Conservation (phyloP, 257 asterid genomes). For the Cynanchum wilfordii region DNA sequence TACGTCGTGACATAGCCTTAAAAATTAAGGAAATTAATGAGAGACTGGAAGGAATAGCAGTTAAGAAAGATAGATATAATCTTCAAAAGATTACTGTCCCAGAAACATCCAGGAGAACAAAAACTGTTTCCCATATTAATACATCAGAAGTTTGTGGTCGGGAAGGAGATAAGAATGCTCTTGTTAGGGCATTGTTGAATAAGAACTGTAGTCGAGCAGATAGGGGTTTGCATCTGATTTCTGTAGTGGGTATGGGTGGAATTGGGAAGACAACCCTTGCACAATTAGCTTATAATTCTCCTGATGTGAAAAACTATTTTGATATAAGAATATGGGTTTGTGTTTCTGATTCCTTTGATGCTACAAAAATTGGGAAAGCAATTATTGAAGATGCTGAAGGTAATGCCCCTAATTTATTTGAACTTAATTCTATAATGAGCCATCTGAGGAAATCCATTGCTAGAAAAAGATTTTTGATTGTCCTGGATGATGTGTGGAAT, state of each 20-base stretch:
- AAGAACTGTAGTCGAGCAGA: background rate
- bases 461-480: conserved; percentile 24
- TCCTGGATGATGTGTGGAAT: conserved; percentile 34
- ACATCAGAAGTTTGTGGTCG: conserved; percentile 24
- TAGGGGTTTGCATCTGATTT: conserved; percentile 12
- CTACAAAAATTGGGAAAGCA: conserved; percentile 30
- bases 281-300: conserved; percentile 24
- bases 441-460: conserved; percentile 5
- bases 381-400: conserved; percentile 23
- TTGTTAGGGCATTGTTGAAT: conserved; percentile 23
- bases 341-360: conserved; percentile 39
- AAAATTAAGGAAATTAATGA: conserved; percentile 38
- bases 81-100: conserved; percentile 10
- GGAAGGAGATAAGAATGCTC: conserved; percentile 15
- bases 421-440: conserved; percentile 18
- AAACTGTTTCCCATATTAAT: conserved; percentile 21
- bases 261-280: conserved; percentile 45
- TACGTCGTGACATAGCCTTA: conserved; percentile 52
- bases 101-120: conserved; percentile 7
- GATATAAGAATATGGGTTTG: conserved; percentile 28
- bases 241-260: conserved; percentile 44
- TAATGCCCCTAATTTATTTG: conserved; percentile 9
- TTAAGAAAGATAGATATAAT: conserved; percentile 46
- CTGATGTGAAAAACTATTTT: conserved; percentile 16
- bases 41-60: conserved; percentile 33